phyloP scores from a whole-genome alignment of 1,139 yeast species.

The Debaryomycetaceae sp. region DNA sequence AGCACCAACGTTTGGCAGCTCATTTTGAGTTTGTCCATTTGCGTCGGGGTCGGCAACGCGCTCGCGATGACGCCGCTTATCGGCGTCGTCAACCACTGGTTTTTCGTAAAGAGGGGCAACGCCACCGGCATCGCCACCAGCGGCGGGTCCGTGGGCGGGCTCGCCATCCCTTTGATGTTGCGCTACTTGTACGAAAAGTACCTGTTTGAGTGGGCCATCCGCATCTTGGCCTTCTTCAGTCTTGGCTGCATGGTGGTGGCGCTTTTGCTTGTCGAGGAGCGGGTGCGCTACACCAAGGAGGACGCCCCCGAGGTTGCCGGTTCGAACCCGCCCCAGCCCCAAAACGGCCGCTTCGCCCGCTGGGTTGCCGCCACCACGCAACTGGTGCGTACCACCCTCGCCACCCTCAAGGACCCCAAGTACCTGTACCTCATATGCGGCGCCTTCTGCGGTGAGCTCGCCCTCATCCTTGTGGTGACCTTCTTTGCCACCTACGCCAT shows the following conservation, averaged over 20 bases:
- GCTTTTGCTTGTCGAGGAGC: slow-evolving; percentile 43
- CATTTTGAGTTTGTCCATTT: slow-evolving; percentile 47
- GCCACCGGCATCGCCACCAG: slow-evolving; percentile 56
- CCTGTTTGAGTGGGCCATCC: slow-evolving; percentile 61
- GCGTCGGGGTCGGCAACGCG: slow-evolving; percentile 55
- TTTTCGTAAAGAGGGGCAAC: slow-evolving; percentile 45
- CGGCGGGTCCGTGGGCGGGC: slow-evolving; percentile 66
- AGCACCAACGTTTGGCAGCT: slow-evolving; percentile 50
- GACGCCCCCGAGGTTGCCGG: slow-evolving; percentile 6
- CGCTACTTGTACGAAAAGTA: slow-evolving; percentile 46
- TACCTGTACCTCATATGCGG: slow-evolving; percentile 26
- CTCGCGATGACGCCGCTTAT: slow-evolving; percentile 53
- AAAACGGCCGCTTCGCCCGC: background rate
- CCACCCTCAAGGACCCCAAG: slow-evolving; percentile 17
- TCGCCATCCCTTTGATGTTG: slow-evolving; percentile 55
- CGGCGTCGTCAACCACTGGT: slow-evolving; percentile 60
- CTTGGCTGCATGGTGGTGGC: slow-evolving; percentile 36
- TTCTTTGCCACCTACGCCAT: slow-evolving; percentile 42
- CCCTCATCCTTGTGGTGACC: slow-evolving; percentile 47
- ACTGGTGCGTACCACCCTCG: background rate
- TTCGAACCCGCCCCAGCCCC: background rate
- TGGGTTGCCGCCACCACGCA: background rate
- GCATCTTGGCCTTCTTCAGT: slow-evolving; percentile 50
- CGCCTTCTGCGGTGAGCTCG: slow-evolving; percentile 50
- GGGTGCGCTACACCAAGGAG: slow-evolving; percentile 24